Evolutionary conservation across 2,329 filamentous ascomycete species (phyloP).

Genomic region (Lithohypha guttulata): DNA sequence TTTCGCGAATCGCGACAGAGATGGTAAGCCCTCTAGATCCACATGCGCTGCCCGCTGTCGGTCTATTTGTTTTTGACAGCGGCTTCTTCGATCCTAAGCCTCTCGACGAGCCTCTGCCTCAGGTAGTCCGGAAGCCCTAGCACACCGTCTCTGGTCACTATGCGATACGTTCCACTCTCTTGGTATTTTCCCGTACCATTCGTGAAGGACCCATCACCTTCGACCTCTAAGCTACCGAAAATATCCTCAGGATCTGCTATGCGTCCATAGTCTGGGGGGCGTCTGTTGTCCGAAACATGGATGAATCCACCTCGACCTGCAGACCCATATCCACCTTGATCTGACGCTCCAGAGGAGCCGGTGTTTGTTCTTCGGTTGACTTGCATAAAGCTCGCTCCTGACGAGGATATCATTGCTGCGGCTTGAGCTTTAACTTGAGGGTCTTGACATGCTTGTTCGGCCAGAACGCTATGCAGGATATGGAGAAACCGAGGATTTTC

Average conservation of each 20-base stretch:
- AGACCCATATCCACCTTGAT: slow-evolving; percentile 48
- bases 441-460: slow-evolving; percentile 44
- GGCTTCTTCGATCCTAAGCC: slow-evolving; percentile 28
- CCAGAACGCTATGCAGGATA: slow-evolving; percentile 46
- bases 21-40: too few relatives aligned
- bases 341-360: slow-evolving; percentile 45
- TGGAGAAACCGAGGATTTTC: slow-evolving; percentile 47
- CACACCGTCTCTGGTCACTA: slow-evolving; percentile 51
- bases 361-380: slow-evolving; percentile 32
- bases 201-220: slow-evolving; percentile 46
- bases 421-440: slow-evolving; percentile 49
- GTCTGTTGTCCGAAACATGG: slow-evolving; percentile 50
- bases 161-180: slow-evolving; percentile 49
- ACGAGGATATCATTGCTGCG: slow-evolving; percentile 48
- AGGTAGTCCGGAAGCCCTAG: slow-evolving; percentile 40
- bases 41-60: not conserved
- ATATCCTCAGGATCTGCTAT: slow-evolving; percentile 56
- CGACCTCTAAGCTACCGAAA: slow-evolving; percentile 53
- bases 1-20: too few relatives aligned
- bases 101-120: slow-evolving; percentile 39
- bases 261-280: slow-evolving; percentile 53
- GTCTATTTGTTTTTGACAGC: slow-evolving; percentile 14
- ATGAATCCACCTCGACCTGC: slow-evolving; percentile 49
- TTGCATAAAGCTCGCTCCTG: slow-evolving; percentile 31
- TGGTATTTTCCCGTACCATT: slow-evolving; percentile 49